Base-by-base conservation (phyloP, 257 asterid genomes). In the Eustoma russellianum region DNA sequence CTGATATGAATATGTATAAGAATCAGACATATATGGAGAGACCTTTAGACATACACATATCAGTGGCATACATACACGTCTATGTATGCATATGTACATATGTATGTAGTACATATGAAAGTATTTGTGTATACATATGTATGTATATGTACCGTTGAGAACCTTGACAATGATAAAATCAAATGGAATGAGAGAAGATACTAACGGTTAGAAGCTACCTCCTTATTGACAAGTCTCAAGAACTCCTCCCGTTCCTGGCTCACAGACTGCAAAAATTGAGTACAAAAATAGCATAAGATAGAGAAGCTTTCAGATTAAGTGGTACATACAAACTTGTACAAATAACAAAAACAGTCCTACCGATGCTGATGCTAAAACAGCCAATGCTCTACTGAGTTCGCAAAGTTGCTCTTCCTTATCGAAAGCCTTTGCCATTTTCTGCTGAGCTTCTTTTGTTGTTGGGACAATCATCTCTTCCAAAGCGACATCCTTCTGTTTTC, bases 161-260 rank as follows among this genome's bases (percentile, higher is more conserved):
- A 24, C 30, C 30, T 24, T 24, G 30, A 24, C 30, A 24, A 24
- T 24, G 30, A 2, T 38, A 10, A 38, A 38, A 38, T 38, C 12
- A 38, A 38, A 38, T 11, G 12, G 12, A 8, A 38, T 38, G 12
- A 38, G 43, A 11, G 43, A 8, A 38, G 13, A 38, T 7, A 10
- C 43, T 7, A 38, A 38, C 11, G 43, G 43, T 24, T 24, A 4
- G 30, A 24, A 38, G 9, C 12, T 84, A 87, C 98, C 98, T 91
- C 98, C 78, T 84, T 87, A 70, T 80, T 83, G 69, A 91, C 96
- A 72, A 91, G 98, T 55, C 84, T 69, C 71, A 91, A 66, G 79
- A 91, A 91, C 78, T 91, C 98, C 67, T 91, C 92, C 17, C 98
- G 96, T 78, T 91, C 98, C 85, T 82, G 79, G 79, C 86, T 87